Evolutionary conservation across 805 yeast species (phyloP), one percentile per base, ranked within the genome.

Genomic region (Yamadazyma endophytica): DNA sequence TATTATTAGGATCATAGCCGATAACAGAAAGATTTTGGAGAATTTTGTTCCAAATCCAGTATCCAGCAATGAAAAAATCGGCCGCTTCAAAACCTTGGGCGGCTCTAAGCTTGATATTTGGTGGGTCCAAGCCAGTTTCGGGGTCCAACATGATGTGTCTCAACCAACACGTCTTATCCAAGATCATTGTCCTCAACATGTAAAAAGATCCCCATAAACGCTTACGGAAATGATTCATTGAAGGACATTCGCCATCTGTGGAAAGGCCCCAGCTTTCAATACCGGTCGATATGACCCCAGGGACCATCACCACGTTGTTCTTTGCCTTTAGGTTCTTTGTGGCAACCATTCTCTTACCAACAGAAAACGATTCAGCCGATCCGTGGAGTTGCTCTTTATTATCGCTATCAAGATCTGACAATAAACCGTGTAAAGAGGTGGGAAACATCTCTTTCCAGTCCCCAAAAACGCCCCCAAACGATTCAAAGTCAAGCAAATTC

Each of bases 21-120:
- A 92, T 75, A 1, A 86, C 97, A 3, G 96, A 95, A 43, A 92
- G 64, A 49, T 92, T 92, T 56, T 90, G 96, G n/a, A 92, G 67
- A 31, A 92, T 76, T 54, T 92, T 92, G 54, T 86, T 87, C 98
- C 98, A 92, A 48, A 92, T 86, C 98, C 98, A 92, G 56, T 92
- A 92, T 0, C 98, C 98, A 3, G 97, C 85, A 57, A 92, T 79
- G 50, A 92, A 92, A 58, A 87, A 92, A 58, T 92, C 98, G 1
- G 96, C 92, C 1, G 96, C 92, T 47, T 89, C 97, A 54, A 92
- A 85, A 0, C 98, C 98, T 54, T 85, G 95, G 1, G 96, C 90
- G 0, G 97, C 94, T 35, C 98, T 67, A 16, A 92, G 52, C 45
- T 70, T 82, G 45, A 85, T 73, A 32, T 83, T 74, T 1, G 83